Evolutionary conservation across 495 filamentous ascomycete species (phyloP).

Genomic region (Cladorrhinum samala): DNA sequence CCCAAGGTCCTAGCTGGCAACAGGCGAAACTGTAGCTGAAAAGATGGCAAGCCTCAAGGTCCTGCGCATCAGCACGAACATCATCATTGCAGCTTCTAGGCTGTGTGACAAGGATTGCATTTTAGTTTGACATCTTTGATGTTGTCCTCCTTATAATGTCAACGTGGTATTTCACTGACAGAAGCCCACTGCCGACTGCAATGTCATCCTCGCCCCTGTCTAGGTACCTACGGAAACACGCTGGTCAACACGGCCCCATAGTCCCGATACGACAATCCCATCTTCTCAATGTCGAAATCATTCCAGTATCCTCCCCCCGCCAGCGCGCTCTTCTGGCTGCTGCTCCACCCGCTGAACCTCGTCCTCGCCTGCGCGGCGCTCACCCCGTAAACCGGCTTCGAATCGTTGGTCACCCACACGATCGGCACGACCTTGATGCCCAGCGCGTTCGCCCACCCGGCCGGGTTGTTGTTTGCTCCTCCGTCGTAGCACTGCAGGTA

Average conservation of each 20-base stretch:
- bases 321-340: conserved; percentile 18
- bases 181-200: no score
- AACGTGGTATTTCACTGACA: no score
- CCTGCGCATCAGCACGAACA: no score
- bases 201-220: no score
- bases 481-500: conserved; percentile 41
- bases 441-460: conserved; percentile 28
- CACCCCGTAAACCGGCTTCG: conserved; percentile 33
- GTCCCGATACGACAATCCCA: conserved; percentile 32
- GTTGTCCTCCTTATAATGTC: no score
- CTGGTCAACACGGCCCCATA: conserved; percentile 31
- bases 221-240: conserved; percentile 30
- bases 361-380: conserved; percentile 31
- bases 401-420: conserved; percentile 40
- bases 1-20: no score
- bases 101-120: no score
- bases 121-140: no score
- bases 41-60: no score
- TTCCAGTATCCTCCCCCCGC: conserved; percentile 42
- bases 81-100: no score
- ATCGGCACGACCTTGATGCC: conserved; percentile 40
- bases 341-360: conserved; percentile 31
- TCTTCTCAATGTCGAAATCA: conserved; percentile 43
- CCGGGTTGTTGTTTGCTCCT: conserved; percentile 34
- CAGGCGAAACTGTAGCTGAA: no score